Conservation (phyloP, 140 eudicot genomes). For the Ambrosia hybrid region DNA sequence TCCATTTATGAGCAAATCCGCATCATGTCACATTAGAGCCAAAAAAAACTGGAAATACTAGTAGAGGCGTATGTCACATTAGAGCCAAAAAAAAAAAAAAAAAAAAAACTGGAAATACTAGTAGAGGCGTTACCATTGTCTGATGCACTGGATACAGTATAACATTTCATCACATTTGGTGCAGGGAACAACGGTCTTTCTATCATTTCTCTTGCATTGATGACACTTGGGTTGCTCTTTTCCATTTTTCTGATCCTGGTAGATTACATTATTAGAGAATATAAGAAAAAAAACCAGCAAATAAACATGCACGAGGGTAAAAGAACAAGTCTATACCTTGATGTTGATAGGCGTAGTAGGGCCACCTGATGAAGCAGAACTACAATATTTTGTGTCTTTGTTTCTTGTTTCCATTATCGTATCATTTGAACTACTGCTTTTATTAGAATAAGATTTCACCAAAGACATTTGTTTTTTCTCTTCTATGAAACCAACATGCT, state of each 20-base stretch:
- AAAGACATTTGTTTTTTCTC: constrained; percentile 18
- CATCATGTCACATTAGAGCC: constrained; percentile 11
- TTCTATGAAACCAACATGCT: constrained; percentile 15
- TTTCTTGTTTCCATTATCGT: constrained; percentile 20
- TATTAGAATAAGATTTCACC: constrained; percentile 29
- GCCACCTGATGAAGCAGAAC: constrained; percentile 39
- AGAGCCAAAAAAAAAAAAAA: neutral
- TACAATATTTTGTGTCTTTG: constrained; percentile 19
- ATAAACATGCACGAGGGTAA: neutral
- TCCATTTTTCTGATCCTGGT: constrained; percentile 38
- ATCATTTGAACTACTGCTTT: constrained; percentile 34
- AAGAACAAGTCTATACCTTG: constrained; percentile 33
- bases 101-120: neutral
- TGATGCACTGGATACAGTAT: constrained; percentile 75
- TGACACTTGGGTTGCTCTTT: constrained; percentile 53
- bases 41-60: neutral
- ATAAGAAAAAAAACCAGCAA: constrained; percentile 5
- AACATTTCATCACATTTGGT: constrained; percentile 49
- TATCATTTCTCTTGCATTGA: constrained; percentile 66
- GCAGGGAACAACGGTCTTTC: constrained; percentile 71
- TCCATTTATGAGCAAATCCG: neutral
- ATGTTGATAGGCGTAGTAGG: constrained; percentile 20
- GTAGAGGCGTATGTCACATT: too few relatives aligned
- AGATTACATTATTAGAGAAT: constrained; percentile 7
- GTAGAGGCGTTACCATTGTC: constrained; percentile 49